phyloP scores from a whole-genome alignment of 805 yeast genomes.

The Candida coleopterorum region DNA sequence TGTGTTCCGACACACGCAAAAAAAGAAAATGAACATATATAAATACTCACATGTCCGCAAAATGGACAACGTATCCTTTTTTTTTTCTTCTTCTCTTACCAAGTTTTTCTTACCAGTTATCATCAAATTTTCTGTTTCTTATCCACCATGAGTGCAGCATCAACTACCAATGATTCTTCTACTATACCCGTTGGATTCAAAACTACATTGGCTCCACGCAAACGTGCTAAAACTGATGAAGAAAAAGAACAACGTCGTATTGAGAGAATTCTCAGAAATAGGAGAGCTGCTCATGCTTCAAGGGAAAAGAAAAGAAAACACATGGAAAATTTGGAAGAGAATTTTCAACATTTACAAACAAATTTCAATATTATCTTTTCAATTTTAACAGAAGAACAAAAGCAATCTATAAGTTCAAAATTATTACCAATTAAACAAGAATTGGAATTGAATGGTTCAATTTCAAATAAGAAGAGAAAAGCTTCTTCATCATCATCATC shows the following conservation, averaged over 20 bases:
- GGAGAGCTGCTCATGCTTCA: conserved; percentile 97
- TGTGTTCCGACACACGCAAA: no score
- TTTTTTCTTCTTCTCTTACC: no score
- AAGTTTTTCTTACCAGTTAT: no score
- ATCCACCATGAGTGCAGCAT: no score
- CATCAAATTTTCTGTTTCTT: no score
- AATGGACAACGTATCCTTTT: no score
- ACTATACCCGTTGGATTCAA: no score
- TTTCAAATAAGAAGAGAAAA: conserved; percentile 5
- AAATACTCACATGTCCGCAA: no score
- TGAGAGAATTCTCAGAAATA: conserved; percentile 86
- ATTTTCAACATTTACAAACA: conserved; percentile 41
- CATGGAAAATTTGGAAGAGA: conserved; percentile 75
- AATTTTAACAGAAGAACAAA: conserved; percentile 11
- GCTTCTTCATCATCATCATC: background rate
- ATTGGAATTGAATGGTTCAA: background rate
- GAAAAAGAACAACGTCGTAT: conserved; percentile 96
- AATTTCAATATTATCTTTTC: conserved; percentile 21
- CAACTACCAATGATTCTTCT: no score
- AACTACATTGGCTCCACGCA: conserved; percentile 79
- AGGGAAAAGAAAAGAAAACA: conserved; percentile 94
- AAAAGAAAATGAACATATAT: no score
- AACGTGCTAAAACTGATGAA: conserved; percentile 93
- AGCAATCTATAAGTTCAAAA: conserved; percentile 6
- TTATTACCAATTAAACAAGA: background rate